Evolutionary conservation across 371 early-diverging fungal genomes (phyloP).

Genomic region (Phascolomyces articulosus): DNA sequence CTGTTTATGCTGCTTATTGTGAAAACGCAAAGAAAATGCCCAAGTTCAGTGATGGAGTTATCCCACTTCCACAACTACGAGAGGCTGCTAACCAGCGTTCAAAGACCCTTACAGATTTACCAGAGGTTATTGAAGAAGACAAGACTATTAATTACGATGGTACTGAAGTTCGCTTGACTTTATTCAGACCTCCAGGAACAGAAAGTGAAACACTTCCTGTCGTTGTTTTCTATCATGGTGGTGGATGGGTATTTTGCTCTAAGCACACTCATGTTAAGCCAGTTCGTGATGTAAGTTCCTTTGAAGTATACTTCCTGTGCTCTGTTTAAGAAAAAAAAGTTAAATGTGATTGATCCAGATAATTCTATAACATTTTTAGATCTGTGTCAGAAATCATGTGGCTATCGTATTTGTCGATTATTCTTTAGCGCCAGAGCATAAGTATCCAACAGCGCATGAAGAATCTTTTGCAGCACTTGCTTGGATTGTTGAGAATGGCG

Average conservation of each 20-base stretch:
- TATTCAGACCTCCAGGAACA: constrained; percentile 2
- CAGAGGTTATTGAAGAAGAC: not conserved
- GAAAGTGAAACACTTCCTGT: constrained; percentile 1
- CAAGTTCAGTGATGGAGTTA: not conserved
- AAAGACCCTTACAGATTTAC: not conserved
- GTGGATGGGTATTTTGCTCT: constrained; percentile 23
- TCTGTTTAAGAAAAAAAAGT: not conserved
- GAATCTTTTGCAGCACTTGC: constrained; percentile 25
- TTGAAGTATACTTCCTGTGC: too few species aligned
- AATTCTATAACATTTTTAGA: not conserved
- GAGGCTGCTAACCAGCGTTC: not conserved
- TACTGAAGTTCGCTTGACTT: not conserved
- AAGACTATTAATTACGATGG: not conserved
- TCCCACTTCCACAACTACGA: not conserved
- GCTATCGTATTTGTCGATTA: constrained; percentile 29
- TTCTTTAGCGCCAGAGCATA: constrained; percentile 29
- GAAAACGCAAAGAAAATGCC: constrained; percentile 3
- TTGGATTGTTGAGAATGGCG: constrained; percentile 20
- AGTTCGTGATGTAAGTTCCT: constrained; percentile 12
- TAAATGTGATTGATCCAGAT: too few species aligned
- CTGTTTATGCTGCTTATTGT: constrained; percentile 8
- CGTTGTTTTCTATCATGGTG: constrained; percentile 15
- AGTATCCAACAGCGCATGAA: constrained; percentile 30
- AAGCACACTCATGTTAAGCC: constrained; percentile 13
- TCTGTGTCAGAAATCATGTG: constrained; percentile 12